Percentiles rank a stretch among this genome's conserved stretches.
These are phyloP conservation scores for Solanum appendiculatum DNA, from an alignment of 257 asterid species.

Conservation along the genomic window DNA sequence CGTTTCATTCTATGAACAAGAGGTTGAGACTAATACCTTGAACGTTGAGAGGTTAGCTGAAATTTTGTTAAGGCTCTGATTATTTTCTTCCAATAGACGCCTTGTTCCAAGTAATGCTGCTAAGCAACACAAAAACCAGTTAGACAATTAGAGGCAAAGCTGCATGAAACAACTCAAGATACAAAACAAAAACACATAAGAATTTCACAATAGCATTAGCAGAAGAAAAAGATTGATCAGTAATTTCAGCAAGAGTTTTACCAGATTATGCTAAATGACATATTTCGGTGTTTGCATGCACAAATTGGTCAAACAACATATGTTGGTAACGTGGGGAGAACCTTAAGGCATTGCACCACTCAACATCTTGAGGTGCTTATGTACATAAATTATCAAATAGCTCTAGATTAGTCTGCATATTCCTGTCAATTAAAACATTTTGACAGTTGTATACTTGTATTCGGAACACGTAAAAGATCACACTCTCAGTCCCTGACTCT, in stretches of 20 bases:
- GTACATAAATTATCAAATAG: not conserved
- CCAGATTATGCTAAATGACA: not conserved
- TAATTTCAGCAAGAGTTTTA: not conserved
- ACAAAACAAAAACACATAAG: not conserved
- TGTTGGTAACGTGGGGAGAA: not conserved
- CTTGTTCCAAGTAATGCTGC: conserved; percentile 47
- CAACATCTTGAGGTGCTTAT: not conserved
- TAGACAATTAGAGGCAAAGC: not conserved
- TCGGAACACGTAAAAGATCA: not conserved
- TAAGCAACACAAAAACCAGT: conserved; percentile 1
- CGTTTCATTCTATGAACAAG: not conserved
- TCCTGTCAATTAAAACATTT: not conserved
- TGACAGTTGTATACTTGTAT: not conserved
- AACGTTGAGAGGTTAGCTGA: conserved; percentile 59
- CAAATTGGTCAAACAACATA: not conserved
- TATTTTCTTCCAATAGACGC: conserved; percentile 69
- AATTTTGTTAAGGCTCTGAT: conserved; percentile 54
- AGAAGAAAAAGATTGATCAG: not conserved
- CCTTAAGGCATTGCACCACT: not conserved
- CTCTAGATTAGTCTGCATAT: not conserved
- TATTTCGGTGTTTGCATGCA: not conserved
- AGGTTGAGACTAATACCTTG: conserved; percentile 40
- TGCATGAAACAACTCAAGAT: not conserved
- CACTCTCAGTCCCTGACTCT: not conserved
- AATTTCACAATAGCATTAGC: not conserved